Percentiles rank a stretch among this genome's conserved stretches.
phyloP scores from a whole-genome alignment of 805 yeast species.

The Nakazawaea ernobii region DNA sequence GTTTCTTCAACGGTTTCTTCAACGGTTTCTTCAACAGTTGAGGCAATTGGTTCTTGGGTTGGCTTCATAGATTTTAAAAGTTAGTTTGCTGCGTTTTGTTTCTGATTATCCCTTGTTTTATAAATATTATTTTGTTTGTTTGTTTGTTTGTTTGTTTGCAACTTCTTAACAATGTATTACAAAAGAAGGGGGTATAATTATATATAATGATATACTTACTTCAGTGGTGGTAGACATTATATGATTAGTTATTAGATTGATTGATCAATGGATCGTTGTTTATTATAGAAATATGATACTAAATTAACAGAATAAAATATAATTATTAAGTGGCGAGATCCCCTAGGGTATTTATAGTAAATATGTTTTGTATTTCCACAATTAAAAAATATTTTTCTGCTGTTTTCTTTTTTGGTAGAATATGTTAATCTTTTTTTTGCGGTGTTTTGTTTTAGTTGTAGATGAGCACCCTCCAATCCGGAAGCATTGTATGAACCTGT shows the following conservation, averaged over 20 bases:
- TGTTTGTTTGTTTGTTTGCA: neutral
- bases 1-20: constrained; percentile 4
- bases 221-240: constrained; percentile 11
- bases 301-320: neutral
- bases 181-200: neutral
- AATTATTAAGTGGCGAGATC: constrained; percentile 3
- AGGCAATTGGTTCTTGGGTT: constrained; percentile 6
- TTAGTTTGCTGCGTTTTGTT: neutral
- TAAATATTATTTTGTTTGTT: too few relatives aligned
- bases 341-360: neutral
- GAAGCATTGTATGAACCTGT: too few relatives aligned
- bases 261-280: neutral
- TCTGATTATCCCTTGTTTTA: too few relatives aligned
- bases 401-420: too few relatives aligned
- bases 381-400: too few relatives aligned
- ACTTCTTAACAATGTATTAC: neutral
- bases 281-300: neutral
- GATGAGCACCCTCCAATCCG: too few relatives aligned
- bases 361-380: too few relatives aligned
- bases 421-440: constrained; percentile 1
- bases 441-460: too few relatives aligned
- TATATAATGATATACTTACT: constrained; percentile 1
- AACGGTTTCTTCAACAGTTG: neutral
- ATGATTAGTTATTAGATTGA: neutral
- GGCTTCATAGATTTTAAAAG: neutral